Evolutionary conservation across 768 basidiomycete genomes (phyloP), one percentile per base, ranked within the genome.

Genomic region (Pulveroboletus sp.): DNA sequence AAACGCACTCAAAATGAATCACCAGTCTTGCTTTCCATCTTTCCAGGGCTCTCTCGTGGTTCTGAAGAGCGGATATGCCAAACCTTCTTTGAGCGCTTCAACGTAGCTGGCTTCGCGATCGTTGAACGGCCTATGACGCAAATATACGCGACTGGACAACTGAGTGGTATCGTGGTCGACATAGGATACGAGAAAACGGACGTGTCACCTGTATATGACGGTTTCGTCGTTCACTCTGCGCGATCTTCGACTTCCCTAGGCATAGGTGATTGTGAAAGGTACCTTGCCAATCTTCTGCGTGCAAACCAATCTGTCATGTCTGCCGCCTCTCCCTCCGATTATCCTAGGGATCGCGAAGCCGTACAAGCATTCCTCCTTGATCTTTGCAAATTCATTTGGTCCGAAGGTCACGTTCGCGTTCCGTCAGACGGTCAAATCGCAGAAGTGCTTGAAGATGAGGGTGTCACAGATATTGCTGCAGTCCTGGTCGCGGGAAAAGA

Each of bases 61-160:
- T 76, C 80, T 8, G 79, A 86, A 65, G 89, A 93, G 63, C 76
- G 76, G 39, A 77, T 86, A 58, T 86, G 85, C 58, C 90, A 87
- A 61, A 76, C 89, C 35, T 90, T 94, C 70, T 96, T 96, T 59
- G 93, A 95, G 63, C 85, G 89, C 24, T 89, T 94, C 78, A 93
- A 93, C 62, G 85, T 87, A 26, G 85, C 93, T 8, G 89, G 83
- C 14, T 81, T 94, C 56, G 78, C 80, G 47, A 75, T 93, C 57
- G 73, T 93, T 43, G 86, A 93, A 49, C 87, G 91, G 0, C 86
- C 93, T 18, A 78, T 93, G 67, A 80, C 89, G 8, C 89, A 93
- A 57, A 71, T 94, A 39, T 94, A 89, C 67, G 82, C 91, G 18
- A 80, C 80, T 14, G 85, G 84, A 56, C 75, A 75, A 48, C 74